Percentiles rank a stretch among this genome's conserved stretches.
These are phyloP conservation scores for Pseudonectria buxi DNA, from an alignment of 2,329 filamentous ascomycete genomes.

Conservation along the genomic window DNA sequence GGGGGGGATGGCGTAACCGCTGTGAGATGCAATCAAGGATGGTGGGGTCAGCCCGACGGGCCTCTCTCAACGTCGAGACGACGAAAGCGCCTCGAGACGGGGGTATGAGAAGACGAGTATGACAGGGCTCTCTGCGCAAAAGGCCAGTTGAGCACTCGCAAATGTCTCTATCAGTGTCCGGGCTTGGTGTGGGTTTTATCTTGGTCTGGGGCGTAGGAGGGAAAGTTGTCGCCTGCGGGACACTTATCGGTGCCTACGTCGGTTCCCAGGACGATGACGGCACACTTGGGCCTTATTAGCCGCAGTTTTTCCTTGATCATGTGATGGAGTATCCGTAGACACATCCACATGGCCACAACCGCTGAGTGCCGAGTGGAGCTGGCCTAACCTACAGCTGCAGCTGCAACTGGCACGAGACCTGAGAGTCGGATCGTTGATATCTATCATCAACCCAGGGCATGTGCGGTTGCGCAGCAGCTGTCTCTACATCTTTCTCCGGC, in stretches of 20 bases:
- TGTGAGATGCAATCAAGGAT: conserved; percentile 13
- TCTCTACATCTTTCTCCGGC: too few relatives aligned
- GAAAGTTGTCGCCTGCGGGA: conserved; percentile 16
- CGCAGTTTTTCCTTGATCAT: conserved; percentile 24
- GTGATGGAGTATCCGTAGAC: conserved; percentile 21
- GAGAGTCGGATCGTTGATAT: too few relatives aligned
- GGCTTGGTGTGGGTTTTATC: too few relatives aligned
- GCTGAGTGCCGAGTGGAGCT: conserved; percentile 1
- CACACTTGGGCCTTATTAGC: conserved; percentile 23
- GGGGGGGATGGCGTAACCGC: conserved; percentile 17
- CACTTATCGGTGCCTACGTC: conserved; percentile 25
- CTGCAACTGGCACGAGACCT: too few relatives aligned
- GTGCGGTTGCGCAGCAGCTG: too few relatives aligned
- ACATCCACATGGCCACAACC: conserved; percentile 14
- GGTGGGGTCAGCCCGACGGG: conserved; percentile 21
- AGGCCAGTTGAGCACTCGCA: too few relatives aligned
- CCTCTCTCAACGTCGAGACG: conserved; percentile 2
- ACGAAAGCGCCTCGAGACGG: neutral
- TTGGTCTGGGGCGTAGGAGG: conserved; percentile 9
- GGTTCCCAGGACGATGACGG: conserved; percentile 25
- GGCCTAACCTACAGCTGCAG: too few relatives aligned
- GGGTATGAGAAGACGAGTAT: neutral
- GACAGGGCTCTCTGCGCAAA: too few relatives aligned
- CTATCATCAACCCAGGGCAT: too few relatives aligned
- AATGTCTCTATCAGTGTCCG: too few relatives aligned